Evolutionary conservation across 2,329 filamentous ascomycete species (phyloP).

Genomic region (Botrytis aclada): DNA sequence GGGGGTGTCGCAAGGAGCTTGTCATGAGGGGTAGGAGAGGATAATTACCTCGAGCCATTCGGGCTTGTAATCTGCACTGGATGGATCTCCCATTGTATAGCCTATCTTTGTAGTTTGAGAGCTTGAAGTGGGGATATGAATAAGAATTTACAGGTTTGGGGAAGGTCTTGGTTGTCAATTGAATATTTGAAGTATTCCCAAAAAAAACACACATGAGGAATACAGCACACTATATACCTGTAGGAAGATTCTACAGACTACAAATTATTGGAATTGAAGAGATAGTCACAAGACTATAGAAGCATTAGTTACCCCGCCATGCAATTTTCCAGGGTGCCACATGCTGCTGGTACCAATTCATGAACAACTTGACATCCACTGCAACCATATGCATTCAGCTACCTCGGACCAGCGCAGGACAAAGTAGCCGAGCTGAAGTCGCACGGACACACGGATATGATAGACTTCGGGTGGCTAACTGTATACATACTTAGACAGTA

Average conservation of each 20-base stretch:
- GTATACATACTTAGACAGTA: neutral
- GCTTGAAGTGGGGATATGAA: no score
- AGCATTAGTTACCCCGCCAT: neutral
- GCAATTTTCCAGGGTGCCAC: neutral
- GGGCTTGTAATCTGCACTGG: slow-evolving; percentile 24
- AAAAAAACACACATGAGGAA: neutral
- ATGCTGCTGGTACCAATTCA: neutral
- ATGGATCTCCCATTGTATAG: neutral
- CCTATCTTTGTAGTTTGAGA: neutral
- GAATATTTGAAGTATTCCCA: neutral
- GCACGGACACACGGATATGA: neutral
- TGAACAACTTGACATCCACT: neutral
- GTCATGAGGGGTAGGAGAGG: neutral
- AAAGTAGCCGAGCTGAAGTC: neutral
- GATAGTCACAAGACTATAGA: neutral
- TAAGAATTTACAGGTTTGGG: neutral
- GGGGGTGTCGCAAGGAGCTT: neutral
- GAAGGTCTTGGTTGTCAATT: neutral
- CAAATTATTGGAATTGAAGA: neutral
- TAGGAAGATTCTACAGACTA: neutral
- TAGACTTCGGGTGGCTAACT: neutral
- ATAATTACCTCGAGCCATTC: slow-evolving; percentile 31
- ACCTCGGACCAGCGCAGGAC: neutral
- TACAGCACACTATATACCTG: neutral
- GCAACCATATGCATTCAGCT: neutral